Conservation (phyloP, 108 stramenopile species). For the Conticribra guillardii region DNA sequence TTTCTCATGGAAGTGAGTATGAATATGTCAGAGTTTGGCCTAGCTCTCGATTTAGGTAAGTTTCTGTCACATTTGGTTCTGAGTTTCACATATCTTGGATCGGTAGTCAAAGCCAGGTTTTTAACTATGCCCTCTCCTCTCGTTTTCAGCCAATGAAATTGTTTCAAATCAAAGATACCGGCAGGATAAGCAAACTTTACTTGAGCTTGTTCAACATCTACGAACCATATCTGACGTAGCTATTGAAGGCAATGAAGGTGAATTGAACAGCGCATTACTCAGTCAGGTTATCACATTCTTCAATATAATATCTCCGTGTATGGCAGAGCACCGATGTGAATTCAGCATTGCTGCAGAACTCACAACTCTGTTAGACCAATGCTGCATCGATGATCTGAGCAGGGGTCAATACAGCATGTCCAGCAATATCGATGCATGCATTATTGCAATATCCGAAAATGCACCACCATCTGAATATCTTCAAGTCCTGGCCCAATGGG, state of each 20-base stretch:
- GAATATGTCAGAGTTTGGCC: slow-evolving; percentile 54
- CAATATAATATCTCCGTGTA: slow-evolving; percentile 39
- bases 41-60: slow-evolving; percentile 75
- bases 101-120: background rate
- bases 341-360: slow-evolving; percentile 40
- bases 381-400: slow-evolving; percentile 13
- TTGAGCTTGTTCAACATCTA: slow-evolving; percentile 36
- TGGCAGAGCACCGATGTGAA: slow-evolving; percentile 16
- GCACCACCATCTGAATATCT: slow-evolving; percentile 60
- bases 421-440: slow-evolving; percentile 44
- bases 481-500: slow-evolving; percentile 52
- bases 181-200: slow-evolving; percentile 15
- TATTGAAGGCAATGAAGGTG: slow-evolving; percentile 22
- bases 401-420: slow-evolving; percentile 6
- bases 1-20: slow-evolving; percentile 64
- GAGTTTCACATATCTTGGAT: background rate
- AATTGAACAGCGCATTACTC: slow-evolving; percentile 39
- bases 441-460: slow-evolving; percentile 54
- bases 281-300: slow-evolving; percentile 48
- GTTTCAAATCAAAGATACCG: slow-evolving; percentile 29
- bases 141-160: slow-evolving; percentile 42
- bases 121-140: background rate
- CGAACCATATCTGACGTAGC: slow-evolving; percentile 44
- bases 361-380: slow-evolving; percentile 22
- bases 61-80: background rate